phyloP scores from a whole-genome alignment of 1,284 basidiomycete species.

The Ganoderma multipileum region DNA sequence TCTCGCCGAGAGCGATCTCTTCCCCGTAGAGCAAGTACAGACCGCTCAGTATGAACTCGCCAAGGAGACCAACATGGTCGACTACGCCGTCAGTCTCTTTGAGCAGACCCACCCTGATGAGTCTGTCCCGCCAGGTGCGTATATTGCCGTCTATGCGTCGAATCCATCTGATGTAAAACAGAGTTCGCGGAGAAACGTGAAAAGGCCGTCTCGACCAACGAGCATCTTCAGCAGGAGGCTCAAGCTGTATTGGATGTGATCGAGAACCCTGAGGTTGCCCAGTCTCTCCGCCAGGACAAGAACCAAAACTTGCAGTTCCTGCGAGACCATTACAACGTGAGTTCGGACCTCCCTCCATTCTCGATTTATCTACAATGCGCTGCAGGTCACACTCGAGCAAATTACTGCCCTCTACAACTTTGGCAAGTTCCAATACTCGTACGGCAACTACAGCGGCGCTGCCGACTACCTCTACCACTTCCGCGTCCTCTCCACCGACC shows the following conservation, averaged over 20 bases:
- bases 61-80: constrained; percentile 96
- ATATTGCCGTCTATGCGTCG: background rate
- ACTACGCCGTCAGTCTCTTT: constrained; percentile 85
- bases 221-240: constrained; percentile 86
- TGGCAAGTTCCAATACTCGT: constrained; percentile 97
- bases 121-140: constrained; percentile 68
- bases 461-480: constrained; percentile 99
- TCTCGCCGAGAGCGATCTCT: constrained; percentile 77
- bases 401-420: constrained; percentile 97
- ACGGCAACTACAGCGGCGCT: constrained; percentile 95
- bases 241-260: constrained; percentile 95
- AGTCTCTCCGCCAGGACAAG: constrained; percentile 93
- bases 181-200: constrained; percentile 86
- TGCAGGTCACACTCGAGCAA: constrained; percentile 90
- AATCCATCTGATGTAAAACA: constrained; percentile 39
- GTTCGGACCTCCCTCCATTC: background rate
- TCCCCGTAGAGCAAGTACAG: constrained; percentile 78
- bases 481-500: constrained; percentile 94
- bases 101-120: constrained; percentile 78
- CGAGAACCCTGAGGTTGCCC: constrained; percentile 94
- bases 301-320: constrained; percentile 95
- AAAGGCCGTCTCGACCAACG: constrained; percentile 84
- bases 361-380: constrained; percentile 7
- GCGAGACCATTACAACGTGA: constrained; percentile 87
- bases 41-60: constrained; percentile 96